A percentile compares a stretch with the other conserved stretches of the same genome.
Evolutionary conservation across 1,284 basidiomycete genomes (phyloP).

Genomic region (Xerocomus alliaceus): DNA sequence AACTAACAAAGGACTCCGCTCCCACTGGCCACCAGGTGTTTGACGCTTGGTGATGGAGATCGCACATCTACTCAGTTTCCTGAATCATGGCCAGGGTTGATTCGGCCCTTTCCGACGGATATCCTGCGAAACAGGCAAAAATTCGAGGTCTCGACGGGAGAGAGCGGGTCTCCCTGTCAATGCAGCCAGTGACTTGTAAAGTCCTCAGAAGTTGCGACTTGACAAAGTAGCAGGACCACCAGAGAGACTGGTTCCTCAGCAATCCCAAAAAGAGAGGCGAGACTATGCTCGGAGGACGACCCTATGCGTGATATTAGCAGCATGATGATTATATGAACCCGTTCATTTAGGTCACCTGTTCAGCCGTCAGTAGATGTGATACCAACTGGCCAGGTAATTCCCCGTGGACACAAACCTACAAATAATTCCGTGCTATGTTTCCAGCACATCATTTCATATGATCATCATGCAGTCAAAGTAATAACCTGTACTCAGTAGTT

Average conservation of each 20-base stretch:
- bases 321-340: neutral
- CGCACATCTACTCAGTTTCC: neutral
- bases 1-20: conserved; percentile 9
- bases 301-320: neutral
- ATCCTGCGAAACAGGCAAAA: too few species aligned
- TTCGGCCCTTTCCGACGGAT: conserved; percentile 2
- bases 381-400: neutral
- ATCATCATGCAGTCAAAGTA: too few species aligned
- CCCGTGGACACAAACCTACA: neutral
- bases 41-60: neutral
- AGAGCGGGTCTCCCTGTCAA: too few species aligned
- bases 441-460: neutral
- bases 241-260: neutral
- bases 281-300: neutral
- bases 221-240: neutral
- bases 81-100: neutral
- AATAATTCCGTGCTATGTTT: neutral
- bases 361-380: neutral
- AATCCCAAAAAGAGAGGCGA: too few species aligned
- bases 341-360: conserved; percentile 12
- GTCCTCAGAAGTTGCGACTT: neutral
- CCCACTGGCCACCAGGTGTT: neutral
- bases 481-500: too few species aligned
- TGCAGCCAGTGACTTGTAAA: neutral
- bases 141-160: too few species aligned